A percentile compares a stretch with the other conserved stretches of the same genome.
phyloP scores from a whole-genome alignment of 2,329 filamentous ascomycete species.

The Pseudopyricularia cyperi region DNA sequence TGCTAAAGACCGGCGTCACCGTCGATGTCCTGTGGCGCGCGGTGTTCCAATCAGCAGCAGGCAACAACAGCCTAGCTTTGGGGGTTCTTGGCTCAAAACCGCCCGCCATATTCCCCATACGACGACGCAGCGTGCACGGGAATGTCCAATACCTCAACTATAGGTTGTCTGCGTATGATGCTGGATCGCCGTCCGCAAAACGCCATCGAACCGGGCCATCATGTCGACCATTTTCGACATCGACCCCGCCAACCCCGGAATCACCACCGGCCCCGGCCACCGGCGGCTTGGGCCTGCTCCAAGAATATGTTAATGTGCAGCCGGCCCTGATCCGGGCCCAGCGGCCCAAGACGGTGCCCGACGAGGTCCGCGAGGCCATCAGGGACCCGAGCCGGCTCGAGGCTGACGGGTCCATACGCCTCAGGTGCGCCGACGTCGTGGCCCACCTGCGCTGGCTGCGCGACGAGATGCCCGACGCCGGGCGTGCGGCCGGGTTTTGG shows the following conservation, averaged over 20 bases:
- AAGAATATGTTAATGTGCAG: background rate
- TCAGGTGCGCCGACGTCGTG: constrained; percentile 23
- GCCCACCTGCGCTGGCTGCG: constrained; percentile 29
- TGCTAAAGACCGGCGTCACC: constrained; percentile 13
- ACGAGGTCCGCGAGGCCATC: constrained; percentile 20
- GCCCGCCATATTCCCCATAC: background rate
- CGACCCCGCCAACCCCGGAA: background rate
- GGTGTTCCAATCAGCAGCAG: constrained; percentile 37
- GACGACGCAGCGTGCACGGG: background rate
- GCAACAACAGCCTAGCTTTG: background rate
- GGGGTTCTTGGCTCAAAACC: background rate
- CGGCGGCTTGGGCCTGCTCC: background rate
- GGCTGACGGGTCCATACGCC: background rate
- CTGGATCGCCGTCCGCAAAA: background rate
- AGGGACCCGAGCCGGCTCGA: background rate
- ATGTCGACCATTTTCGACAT: background rate
- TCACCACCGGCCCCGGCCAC: background rate
- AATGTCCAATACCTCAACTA: background rate
- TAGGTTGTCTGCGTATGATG: background rate
- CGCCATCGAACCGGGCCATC: background rate
- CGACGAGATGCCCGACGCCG: constrained; percentile 8
- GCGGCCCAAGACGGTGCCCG: background rate
- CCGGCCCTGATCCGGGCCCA: background rate
- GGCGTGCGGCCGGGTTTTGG: background rate
- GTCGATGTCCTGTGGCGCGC: constrained; percentile 52